Conservation (phyloP, 2,329 filamentous ascomycete genomes). For the Helicocarpus griseus region DNA sequence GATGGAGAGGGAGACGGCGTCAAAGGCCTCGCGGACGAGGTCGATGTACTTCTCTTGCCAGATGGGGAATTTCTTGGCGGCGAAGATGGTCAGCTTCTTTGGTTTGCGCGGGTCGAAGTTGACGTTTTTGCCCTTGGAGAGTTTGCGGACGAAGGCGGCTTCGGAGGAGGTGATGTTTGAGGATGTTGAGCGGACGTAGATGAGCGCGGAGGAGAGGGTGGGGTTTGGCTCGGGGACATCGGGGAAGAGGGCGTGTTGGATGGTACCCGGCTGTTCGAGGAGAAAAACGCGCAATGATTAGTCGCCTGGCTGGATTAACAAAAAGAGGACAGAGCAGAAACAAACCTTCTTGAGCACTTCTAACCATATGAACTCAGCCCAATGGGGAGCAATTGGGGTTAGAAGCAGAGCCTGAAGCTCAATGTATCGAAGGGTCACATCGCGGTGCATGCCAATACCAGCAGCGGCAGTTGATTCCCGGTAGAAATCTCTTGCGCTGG, state of each 20-base stretch:
- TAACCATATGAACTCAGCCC: conserved; percentile 87
- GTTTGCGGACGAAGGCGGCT: conserved; percentile 64
- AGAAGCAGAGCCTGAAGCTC: conserved; percentile 78
- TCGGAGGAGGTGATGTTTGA: conserved; percentile 82
- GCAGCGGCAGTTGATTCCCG: conserved; percentile 69
- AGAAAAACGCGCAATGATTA: neutral
- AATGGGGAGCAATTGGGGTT: conserved; percentile 80
- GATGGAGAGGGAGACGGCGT: conserved; percentile 49
- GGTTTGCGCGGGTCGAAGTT: conserved; percentile 82
- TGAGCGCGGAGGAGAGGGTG: conserved; percentile 63
- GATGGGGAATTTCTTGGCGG: conserved; percentile 66
- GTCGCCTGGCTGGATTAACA: neutral
- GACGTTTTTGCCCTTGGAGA: conserved; percentile 81
- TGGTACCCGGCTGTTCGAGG: conserved; percentile 46
- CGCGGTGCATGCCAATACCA: conserved; percentile 76
- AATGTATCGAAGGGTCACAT: conserved; percentile 69
- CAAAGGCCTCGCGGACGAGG: conserved; percentile 62
- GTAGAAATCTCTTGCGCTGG: conserved; percentile 80
- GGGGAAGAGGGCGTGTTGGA: conserved; percentile 74
- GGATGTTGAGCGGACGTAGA: conserved; percentile 66
- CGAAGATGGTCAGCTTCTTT: conserved; percentile 83
- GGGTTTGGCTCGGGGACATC: conserved; percentile 55
- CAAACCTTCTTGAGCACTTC: conserved; percentile 67
- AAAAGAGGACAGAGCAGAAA: neutral
- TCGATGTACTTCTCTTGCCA: conserved; percentile 93